These are phyloP conservation scores for Collybia nuda DNA, from an alignment of 768 basidiomycete genomes.

Conservation along the genomic window DNA sequence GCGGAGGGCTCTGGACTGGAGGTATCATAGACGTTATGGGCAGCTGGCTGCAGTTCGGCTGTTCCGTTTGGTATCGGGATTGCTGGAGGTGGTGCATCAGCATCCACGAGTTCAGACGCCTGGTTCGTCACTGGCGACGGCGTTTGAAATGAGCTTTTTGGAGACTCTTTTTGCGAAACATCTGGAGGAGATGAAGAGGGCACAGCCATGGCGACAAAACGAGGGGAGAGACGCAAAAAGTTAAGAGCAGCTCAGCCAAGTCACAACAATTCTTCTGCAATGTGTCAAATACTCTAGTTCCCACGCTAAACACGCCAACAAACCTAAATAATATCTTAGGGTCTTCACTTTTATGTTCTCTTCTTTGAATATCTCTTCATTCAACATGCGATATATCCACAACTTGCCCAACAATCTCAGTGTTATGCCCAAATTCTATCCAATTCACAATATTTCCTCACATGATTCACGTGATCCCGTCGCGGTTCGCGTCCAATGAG, in stretches of 20 bases:
- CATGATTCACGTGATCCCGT: slow-evolving; percentile 15
- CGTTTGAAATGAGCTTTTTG: slow-evolving; percentile 6
- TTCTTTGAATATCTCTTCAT: too few species aligned
- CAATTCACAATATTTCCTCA: too few species aligned
- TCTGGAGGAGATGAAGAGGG: slow-evolving; percentile 10
- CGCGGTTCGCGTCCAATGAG: slow-evolving; percentile 5
- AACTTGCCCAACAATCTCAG: too few species aligned
- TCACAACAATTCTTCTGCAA: slow-evolving; percentile 6
- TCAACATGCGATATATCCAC: too few species aligned
- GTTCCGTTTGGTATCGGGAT: slow-evolving; percentile 7
- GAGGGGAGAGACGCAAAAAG: slow-evolving; percentile 2
- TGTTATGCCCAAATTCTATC: too few species aligned
- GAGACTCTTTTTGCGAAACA: not conserved
- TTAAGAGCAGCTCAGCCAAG: slow-evolving; percentile 6
- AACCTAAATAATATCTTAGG: slow-evolving; percentile 7
- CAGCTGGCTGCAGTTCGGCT: slow-evolving; percentile 1
- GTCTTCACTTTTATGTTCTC: too few species aligned
- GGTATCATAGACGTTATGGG: not conserved
- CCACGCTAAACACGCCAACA: slow-evolving; percentile 12
- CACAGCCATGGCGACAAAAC: slow-evolving; percentile 11
- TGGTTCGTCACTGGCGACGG: slow-evolving; percentile 2
- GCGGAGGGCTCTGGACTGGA: not conserved
- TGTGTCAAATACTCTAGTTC: slow-evolving; percentile 12
- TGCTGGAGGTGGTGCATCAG: slow-evolving; percentile 13
- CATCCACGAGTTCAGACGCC: slow-evolving; percentile 4